These are phyloP conservation scores for Fusarium odoratissimum DNA, from an alignment of 2,329 filamentous ascomycete species.

Conservation along the genomic window DNA sequence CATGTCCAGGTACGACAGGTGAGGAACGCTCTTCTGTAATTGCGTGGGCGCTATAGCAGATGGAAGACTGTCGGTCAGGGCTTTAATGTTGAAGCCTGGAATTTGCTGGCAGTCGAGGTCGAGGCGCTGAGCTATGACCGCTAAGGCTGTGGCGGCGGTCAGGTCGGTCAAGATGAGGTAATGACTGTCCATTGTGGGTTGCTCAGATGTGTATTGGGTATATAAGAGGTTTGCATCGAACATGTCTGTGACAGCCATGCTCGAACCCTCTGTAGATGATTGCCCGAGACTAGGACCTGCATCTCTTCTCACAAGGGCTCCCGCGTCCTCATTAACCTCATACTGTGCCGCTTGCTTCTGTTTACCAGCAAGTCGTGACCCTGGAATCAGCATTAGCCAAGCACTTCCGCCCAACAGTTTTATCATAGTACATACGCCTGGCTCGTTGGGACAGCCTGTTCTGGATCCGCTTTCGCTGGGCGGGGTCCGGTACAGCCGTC, in stretches of 20 bases:
- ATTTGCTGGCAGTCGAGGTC: not conserved
- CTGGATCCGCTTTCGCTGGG: conserved; percentile 32
- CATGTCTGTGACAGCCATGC: not conserved
- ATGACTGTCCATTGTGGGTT: not conserved
- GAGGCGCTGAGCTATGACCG: not conserved
- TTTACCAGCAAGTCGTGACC: not conserved
- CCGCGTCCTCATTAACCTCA: fast-evolving
- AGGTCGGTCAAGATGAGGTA: conserved; percentile 11
- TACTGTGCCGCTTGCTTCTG: not conserved
- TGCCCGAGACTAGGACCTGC: not conserved
- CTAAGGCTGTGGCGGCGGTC: conserved; percentile 6
- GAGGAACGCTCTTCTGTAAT: conserved; percentile 14
- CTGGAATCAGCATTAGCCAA: fast-evolving
- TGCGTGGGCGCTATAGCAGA: conserved; percentile 2
- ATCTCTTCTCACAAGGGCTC: not conserved
- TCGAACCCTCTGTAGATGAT: not conserved
- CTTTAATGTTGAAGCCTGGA: not conserved
- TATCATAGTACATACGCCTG: not conserved
- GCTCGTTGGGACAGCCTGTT: conserved; percentile 34
- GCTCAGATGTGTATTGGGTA: not conserved
- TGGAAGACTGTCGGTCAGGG: not conserved
- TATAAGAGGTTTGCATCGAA: not conserved
- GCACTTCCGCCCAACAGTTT: fast-evolving
- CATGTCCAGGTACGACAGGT: conserved; percentile 23
- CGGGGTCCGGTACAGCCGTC: conserved; percentile 15